phyloP scores from a whole-genome alignment of 2,329 filamentous ascomycete genomes.

The Nothophoma quercina region DNA sequence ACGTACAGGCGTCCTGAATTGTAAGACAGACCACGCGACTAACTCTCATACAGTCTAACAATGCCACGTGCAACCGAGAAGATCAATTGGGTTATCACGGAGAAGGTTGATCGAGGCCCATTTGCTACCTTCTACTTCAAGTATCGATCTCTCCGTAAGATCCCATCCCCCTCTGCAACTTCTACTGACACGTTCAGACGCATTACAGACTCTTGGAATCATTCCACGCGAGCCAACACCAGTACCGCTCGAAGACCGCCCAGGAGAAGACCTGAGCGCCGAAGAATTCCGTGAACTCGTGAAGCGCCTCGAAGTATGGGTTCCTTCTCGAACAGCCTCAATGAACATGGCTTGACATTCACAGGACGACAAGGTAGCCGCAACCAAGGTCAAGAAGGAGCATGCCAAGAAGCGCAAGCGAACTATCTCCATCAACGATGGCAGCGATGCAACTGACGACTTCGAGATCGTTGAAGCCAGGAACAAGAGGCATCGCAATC shows the following conservation, averaged over 20 bases:
- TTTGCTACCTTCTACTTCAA: too few relatives aligned
- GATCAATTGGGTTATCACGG: too few relatives aligned
- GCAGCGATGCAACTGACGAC: neutral
- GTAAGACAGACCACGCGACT: too few relatives aligned
- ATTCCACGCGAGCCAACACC: neutral
- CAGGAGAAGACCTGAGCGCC: neutral
- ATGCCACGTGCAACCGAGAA: too few relatives aligned
- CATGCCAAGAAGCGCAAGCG: neutral
- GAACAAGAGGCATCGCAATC: neutral
- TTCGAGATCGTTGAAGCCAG: neutral
- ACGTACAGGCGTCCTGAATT: too few relatives aligned
- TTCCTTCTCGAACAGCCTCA: too few relatives aligned
- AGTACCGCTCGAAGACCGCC: neutral
- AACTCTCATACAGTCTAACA: too few relatives aligned
- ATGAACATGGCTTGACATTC: too few relatives aligned
- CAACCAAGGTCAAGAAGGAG: neutral
- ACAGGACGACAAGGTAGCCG: neutral
- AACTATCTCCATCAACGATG: neutral
- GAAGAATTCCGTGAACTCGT: neutral
- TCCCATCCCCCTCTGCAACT: too few relatives aligned
- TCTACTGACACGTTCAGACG: too few relatives aligned
- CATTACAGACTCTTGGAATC: neutral
- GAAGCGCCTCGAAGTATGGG: neutral
- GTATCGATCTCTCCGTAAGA: too few relatives aligned
- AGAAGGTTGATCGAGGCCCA: too few relatives aligned